Evolutionary conservation across 2,329 filamentous ascomycete species (phyloP).

Genomic region (Decorospora gaudefroyi): DNA sequence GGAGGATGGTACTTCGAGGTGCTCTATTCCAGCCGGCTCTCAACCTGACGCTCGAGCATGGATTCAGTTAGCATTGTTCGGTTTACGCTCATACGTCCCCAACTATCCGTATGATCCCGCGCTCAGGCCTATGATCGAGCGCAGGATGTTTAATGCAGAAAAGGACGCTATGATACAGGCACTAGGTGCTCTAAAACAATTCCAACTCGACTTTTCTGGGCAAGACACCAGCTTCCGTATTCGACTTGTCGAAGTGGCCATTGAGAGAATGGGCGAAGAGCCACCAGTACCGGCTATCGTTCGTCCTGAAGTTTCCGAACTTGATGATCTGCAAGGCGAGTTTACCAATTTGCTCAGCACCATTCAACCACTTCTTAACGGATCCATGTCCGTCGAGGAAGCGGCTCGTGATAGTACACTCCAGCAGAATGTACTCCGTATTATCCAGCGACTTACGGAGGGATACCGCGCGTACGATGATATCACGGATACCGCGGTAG

Average conservation of each 20-base stretch:
- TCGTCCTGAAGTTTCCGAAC: conserved; percentile 69
- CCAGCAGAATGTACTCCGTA: conserved; percentile 65
- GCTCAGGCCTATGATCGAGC: conserved; percentile 64
- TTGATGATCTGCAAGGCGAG: conserved; percentile 76
- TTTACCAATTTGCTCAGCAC: conserved; percentile 71
- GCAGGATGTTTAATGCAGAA: conserved; percentile 61
- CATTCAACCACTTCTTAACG: conserved; percentile 36
- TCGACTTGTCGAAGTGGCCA: conserved; percentile 64
- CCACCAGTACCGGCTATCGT: conserved; percentile 71
- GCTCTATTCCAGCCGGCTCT: conserved; percentile 2
- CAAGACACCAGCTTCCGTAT: conserved; percentile 70
- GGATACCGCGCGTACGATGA: conserved; percentile 83
- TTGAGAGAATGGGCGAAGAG: conserved; percentile 66
- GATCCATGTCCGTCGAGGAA: conserved; percentile 29
- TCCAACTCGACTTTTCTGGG: conserved; percentile 70
- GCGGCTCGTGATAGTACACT: conserved; percentile 44
- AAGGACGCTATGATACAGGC: conserved; percentile 60
- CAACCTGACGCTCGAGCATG: conserved; percentile 60
- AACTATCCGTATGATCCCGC: conserved; percentile 85
- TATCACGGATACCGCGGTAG: conserved; percentile 75
- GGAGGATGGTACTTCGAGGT: conserved; percentile 21
- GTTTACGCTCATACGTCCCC: conserved; percentile 80
- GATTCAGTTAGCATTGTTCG: conserved; percentile 73
- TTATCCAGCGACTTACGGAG: conserved; percentile 70
- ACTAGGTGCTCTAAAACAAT: conserved; percentile 64